Evolutionary conservation across 768 basidiomycete genomes (phyloP).

Genomic region (Amyloporia xantha): DNA sequence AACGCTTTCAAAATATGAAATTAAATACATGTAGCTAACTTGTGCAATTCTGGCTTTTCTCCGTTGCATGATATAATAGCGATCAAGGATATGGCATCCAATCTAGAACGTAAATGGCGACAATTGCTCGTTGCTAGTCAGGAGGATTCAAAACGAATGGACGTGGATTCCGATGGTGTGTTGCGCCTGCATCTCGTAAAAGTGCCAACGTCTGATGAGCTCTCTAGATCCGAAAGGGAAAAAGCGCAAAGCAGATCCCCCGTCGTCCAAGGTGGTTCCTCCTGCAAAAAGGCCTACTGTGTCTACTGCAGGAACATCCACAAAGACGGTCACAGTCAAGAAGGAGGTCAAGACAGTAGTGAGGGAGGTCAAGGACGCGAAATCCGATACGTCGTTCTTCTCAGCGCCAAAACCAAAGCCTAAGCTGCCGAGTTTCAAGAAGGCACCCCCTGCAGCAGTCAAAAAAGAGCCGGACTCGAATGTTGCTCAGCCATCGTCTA

Average conservation of each 20-base stretch:
- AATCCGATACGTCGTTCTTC: constrained; percentile 85
- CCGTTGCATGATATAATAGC: constrained; percentile 34
- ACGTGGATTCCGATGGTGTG: constrained; percentile 61
- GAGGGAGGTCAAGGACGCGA: constrained; percentile 75
- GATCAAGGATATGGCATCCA: constrained; percentile 90
- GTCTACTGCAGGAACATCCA: constrained; percentile 31
- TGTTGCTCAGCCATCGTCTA: constrained; percentile 68
- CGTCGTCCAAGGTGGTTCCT: constrained; percentile 38
- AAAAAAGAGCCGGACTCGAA: constrained; percentile 52
- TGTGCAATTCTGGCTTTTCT: not conserved
- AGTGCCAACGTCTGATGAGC: constrained; percentile 18
- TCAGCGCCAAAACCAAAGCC: constrained; percentile 81
- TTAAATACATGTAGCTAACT: constrained; percentile 4
- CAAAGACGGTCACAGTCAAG: constrained; percentile 38
- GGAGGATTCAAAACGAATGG: constrained; percentile 34
- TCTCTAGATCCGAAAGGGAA: constrained; percentile 50
- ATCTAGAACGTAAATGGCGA: constrained; percentile 82
- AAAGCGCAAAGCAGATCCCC: constrained; percentile 68
- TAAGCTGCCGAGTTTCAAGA: constrained; percentile 82
- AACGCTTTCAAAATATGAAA: too few relatives aligned
- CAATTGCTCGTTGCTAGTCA: constrained; percentile 44
- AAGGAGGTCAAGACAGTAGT: constrained; percentile 43
- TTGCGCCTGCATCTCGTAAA: constrained; percentile 42
- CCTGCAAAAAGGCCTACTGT: constrained; percentile 64
- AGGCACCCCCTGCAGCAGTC: constrained; percentile 40